A percentile compares a stretch with the other conserved stretches of the same genome.
Conservation (phyloP, 257 asterid species). For the Pogostemon cablin region DNA sequence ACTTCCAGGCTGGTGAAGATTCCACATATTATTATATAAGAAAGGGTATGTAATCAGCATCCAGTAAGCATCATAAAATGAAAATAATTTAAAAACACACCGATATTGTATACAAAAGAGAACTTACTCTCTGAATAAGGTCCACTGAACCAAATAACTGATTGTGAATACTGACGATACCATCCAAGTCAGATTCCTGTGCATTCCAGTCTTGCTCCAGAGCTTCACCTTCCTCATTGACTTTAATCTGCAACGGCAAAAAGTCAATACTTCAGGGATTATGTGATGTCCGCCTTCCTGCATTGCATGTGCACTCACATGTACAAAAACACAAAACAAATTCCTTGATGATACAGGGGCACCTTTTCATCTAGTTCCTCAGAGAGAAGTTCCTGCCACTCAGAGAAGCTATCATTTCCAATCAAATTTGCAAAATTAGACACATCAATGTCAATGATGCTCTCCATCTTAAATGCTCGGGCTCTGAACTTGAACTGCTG, state of each 20-base stretch:
- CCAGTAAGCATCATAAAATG: slow-evolving; percentile 24
- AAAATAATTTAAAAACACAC: slow-evolving; percentile 3
- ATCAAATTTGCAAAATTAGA: slow-evolving; percentile 60
- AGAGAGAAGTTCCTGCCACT: slow-evolving; percentile 78
- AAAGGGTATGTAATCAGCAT: slow-evolving; percentile 8
- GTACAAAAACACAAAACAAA: neutral
- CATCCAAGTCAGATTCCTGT: slow-evolving; percentile 60
- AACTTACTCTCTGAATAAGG: slow-evolving; percentile 60
- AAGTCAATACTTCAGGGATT: slow-evolving; percentile 1
- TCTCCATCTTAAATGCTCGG: slow-evolving; percentile 72
- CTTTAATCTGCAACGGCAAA: slow-evolving; percentile 43
- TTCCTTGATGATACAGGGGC: neutral
- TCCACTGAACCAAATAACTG: slow-evolving; percentile 81
- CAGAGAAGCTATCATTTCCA: slow-evolving; percentile 58
- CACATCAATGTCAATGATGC: slow-evolving; percentile 69
- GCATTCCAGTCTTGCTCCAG: slow-evolving; percentile 68
- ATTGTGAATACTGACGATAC: slow-evolving; percentile 65
- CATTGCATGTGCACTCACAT: slow-evolving; percentile 10
- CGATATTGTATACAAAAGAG: neutral
- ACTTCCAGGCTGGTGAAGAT: slow-evolving; percentile 59
- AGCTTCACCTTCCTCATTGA: slow-evolving; percentile 47
- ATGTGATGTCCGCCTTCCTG: neutral
- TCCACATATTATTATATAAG: slow-evolving; percentile 12
- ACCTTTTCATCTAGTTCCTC: slow-evolving; percentile 68
- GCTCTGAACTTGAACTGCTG: slow-evolving; percentile 76